A percentile compares a stretch with the other conserved stretches of the same genome.
These are phyloP conservation scores for Nicotiana paniculata DNA, from an alignment of 257 asterid species.

Conservation along the genomic window DNA sequence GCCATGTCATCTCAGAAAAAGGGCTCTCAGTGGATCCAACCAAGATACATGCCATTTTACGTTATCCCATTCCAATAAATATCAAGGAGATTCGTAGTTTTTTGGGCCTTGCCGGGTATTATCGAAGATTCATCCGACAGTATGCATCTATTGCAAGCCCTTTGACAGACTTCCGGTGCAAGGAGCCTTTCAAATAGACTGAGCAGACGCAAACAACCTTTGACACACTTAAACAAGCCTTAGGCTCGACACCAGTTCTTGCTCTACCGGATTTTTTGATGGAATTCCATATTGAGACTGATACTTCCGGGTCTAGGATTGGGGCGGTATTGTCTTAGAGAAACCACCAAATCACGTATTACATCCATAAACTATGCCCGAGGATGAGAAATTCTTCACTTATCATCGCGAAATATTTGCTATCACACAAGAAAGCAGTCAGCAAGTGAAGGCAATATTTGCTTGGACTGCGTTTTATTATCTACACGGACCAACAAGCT, in stretches of 20 bases:
- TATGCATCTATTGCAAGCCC: not conserved
- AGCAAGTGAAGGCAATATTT: not conserved
- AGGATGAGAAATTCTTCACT: not conserved
- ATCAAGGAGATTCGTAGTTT: not conserved
- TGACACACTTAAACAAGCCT: not conserved
- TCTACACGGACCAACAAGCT: not conserved
- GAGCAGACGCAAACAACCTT: not conserved
- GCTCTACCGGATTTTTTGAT: not conserved
- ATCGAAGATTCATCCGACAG: not conserved
- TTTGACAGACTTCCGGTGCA: too few relatives aligned
- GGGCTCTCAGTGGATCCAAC: not conserved
- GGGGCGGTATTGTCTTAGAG: not conserved
- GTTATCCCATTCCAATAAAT: not conserved
- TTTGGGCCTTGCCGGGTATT: constrained; percentile 1
- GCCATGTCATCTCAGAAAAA: not conserved
- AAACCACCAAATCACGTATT: not conserved
- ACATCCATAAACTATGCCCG: not conserved
- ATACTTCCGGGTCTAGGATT: not conserved
- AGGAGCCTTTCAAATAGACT: not conserved
- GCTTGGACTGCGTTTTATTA: not conserved
- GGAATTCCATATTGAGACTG: not conserved
- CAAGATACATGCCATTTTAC: too few relatives aligned
- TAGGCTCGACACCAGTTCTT: not conserved
- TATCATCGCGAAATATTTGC: not conserved
- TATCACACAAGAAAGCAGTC: not conserved